Conservation (phyloP, 2,329 filamentous ascomycete species). For the Botrytis aclada region DNA sequence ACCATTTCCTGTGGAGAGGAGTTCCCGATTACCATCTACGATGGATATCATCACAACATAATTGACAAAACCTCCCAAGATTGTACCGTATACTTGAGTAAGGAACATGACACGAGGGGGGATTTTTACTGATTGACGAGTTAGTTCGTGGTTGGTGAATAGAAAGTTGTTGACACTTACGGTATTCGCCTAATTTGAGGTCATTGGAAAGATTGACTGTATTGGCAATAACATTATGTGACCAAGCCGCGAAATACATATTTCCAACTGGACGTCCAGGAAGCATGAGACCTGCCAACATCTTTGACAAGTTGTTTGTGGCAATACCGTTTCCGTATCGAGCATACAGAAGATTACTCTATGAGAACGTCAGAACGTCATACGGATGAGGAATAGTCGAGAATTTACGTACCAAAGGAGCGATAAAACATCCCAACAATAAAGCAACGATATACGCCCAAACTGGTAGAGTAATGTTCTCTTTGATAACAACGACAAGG, state of each 20-base stretch:
- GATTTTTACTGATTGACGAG: slow-evolving; percentile 45
- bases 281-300: slow-evolving; percentile 48
- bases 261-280: slow-evolving; percentile 43
- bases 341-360: slow-evolving; percentile 52
- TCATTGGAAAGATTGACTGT: slow-evolving; percentile 50
- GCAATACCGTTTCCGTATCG: slow-evolving; percentile 56
- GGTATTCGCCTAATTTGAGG: slow-evolving; percentile 58
- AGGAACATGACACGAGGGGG: slow-evolving; percentile 45
- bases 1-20: slow-evolving; percentile 43
- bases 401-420: slow-evolving; percentile 45
- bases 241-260: slow-evolving; percentile 53
- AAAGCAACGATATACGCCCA: slow-evolving; percentile 45
- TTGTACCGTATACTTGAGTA: slow-evolving; percentile 44
- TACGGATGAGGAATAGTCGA: not conserved
- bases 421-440: slow-evolving; percentile 43
- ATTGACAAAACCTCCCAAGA: slow-evolving; percentile 46
- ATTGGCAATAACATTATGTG: slow-evolving; percentile 53
- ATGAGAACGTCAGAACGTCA: slow-evolving; percentile 21
- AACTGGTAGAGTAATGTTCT: slow-evolving; percentile 41
- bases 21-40: slow-evolving; percentile 43
- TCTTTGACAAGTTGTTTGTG: slow-evolving; percentile 56
- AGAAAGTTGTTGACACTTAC: slow-evolving; percentile 37
- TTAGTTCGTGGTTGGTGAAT: slow-evolving; percentile 27
- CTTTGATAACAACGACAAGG: slow-evolving; percentile 41
- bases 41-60: slow-evolving; percentile 48